Percentiles rank a stretch among this genome's conserved stretches.
These are phyloP conservation scores for Neobulgaria alba DNA, from an alignment of 2,329 filamentous ascomycete species.

Conservation along the genomic window DNA sequence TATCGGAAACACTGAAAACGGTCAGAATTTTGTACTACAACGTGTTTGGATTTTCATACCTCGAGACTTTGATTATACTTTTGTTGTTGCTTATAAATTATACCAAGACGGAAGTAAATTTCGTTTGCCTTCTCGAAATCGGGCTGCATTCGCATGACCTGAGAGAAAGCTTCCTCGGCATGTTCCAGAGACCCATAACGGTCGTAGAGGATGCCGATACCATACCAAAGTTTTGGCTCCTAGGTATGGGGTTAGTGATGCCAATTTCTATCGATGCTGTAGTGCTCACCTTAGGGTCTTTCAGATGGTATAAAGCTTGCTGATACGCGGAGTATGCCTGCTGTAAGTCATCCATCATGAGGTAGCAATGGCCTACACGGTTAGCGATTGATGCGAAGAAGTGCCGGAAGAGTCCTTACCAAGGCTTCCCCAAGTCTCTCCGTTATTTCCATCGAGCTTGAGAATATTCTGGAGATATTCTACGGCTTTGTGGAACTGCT, in stretches of 20 bases:
- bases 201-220: constrained; percentile 95
- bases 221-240: constrained; percentile 98
- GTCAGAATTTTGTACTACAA: constrained; percentile 11
- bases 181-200: constrained; percentile 94
- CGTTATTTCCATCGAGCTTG: constrained; percentile 80
- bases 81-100: constrained; percentile 98
- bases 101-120: constrained; percentile 97
- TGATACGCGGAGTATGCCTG: constrained; percentile 97
- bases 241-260: constrained; percentile 30
- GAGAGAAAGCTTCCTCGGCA: constrained; percentile 94
- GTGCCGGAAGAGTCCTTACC: constrained; percentile 45
- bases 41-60: constrained; percentile 40
- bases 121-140: constrained; percentile 98
- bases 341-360: constrained; percentile 98
- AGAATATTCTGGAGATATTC: constrained; percentile 88
- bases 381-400: constrained; percentile 13
- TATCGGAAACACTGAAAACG: constrained; percentile 83
- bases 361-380: constrained; percentile 76
- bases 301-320: constrained; percentile 84
- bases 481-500: constrained; percentile 88
- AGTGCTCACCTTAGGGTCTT: constrained; percentile 71
- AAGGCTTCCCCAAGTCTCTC: constrained; percentile 92
- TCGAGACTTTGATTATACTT: constrained; percentile 90
- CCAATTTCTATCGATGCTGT: not conserved
- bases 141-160: constrained; percentile 98